phyloP scores from a whole-genome alignment of 371 early-diverging fungal genomes.

The Lichtheimia hyalospora region DNA sequence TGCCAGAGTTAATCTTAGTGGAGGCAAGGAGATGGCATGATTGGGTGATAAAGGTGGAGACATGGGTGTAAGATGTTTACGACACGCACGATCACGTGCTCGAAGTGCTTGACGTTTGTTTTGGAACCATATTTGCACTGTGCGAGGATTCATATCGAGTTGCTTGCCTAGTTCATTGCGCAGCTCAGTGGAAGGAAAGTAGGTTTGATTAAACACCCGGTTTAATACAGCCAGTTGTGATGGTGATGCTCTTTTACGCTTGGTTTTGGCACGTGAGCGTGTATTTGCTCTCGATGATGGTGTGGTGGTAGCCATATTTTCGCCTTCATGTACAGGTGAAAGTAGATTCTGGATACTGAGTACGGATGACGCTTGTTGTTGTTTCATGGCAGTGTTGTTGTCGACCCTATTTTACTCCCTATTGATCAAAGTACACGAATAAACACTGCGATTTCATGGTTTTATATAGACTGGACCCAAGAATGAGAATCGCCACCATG shows the following conservation, averaged over 20 bases:
- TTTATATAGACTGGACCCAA: too few relatives aligned
- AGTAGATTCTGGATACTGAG: background rate
- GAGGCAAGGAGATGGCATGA: background rate
- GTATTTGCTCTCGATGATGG: background rate
- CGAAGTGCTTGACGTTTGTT: slow-evolving; percentile 70
- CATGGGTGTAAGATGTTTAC: background rate
- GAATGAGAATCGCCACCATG: too few relatives aligned
- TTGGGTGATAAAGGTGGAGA: slow-evolving; percentile 5
- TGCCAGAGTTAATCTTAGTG: background rate
- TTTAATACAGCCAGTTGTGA: slow-evolving; percentile 38
- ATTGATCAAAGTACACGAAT: too few relatives aligned
- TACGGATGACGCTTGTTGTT: background rate
- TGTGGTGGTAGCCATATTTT: background rate
- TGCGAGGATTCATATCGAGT: slow-evolving; percentile 72
- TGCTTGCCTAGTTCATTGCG: slow-evolving; percentile 76
- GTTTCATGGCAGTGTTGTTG: too few relatives aligned
- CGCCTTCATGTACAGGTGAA: background rate
- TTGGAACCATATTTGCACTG: slow-evolving; percentile 93
- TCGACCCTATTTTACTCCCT: too few relatives aligned
- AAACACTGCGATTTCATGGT: too few relatives aligned
- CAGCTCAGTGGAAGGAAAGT: slow-evolving; percentile 60
- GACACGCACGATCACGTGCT: slow-evolving; percentile 26
- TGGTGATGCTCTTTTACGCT: slow-evolving; percentile 27
- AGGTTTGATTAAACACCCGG: slow-evolving; percentile 45
- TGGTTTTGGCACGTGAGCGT: background rate